A percentile compares a stretch with the other conserved stretches of the same genome.
phyloP scores from a whole-genome alignment of 1,284 basidiomycete genomes.

The Crucibulum cyathiforme region DNA sequence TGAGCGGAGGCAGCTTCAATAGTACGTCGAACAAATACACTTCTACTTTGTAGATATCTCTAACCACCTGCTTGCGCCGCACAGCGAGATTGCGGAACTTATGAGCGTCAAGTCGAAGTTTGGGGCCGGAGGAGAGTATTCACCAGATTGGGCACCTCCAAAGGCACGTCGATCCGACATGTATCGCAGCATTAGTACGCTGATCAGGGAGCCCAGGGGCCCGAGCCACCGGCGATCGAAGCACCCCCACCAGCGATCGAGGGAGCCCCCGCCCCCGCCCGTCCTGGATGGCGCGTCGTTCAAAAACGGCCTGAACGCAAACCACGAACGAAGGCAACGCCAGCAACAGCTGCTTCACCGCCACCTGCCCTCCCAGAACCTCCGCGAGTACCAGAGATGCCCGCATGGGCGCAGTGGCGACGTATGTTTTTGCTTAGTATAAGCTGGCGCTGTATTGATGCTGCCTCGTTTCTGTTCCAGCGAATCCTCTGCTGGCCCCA shows the following conservation, averaged over 20 bases:
- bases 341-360: slow-evolving; percentile 46
- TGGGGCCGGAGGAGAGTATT: slow-evolving; percentile 71
- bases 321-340: slow-evolving; percentile 37
- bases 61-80: not conserved
- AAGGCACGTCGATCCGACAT: slow-evolving; percentile 41
- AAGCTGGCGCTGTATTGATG: slow-evolving; percentile 10
- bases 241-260: slow-evolving; percentile 25
- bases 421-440: slow-evolving; percentile 38
- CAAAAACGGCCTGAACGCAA: slow-evolving; percentile 64
- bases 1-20: slow-evolving; percentile 71
- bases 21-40: slow-evolving; percentile 48
- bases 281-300: slow-evolving; percentile 74
- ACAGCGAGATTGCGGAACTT: slow-evolving; percentile 75
- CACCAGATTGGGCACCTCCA: slow-evolving; percentile 65
- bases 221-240: slow-evolving; percentile 10
- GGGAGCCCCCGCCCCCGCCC: slow-evolving; percentile 49
- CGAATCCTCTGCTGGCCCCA: slow-evolving; percentile 50
- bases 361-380: slow-evolving; percentile 45
- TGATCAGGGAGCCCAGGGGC: slow-evolving; percentile 7
- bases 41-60: not conserved
- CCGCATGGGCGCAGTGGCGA: slow-evolving; percentile 81
- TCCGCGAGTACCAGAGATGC: slow-evolving; percentile 55
- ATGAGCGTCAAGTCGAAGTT: slow-evolving; percentile 79
- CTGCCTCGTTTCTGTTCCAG: slow-evolving; percentile 11
- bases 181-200: not conserved